phyloP scores from a whole-genome alignment of 176 grass and related monocot genomes.

The Avena insularis region DNA sequence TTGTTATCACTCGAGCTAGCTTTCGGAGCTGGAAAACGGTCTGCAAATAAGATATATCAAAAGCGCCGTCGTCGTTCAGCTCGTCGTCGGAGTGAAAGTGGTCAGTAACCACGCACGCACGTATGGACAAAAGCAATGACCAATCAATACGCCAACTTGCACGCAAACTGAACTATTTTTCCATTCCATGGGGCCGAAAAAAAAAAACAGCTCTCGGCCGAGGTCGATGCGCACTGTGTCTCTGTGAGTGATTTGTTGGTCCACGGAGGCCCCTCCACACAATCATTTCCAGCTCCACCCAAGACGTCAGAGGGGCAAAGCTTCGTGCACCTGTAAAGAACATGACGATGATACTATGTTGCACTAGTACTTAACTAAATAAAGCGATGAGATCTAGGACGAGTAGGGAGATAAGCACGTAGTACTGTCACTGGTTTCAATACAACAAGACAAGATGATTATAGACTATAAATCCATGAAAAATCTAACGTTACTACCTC shows the following conservation, averaged over 20 bases:
- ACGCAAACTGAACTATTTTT: neutral
- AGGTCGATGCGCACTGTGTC: neutral
- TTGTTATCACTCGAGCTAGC: too few species aligned
- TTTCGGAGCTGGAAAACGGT: too few species aligned
- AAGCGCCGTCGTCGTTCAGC: neutral
- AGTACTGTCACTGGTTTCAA: too few species aligned
- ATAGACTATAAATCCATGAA: too few species aligned
- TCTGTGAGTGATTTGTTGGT: too few species aligned
- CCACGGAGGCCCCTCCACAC: neutral
- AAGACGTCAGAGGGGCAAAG: slow-evolving; percentile 1
- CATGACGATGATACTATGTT: neutral
- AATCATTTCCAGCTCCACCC: slow-evolving; percentile 42
- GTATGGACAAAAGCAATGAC: neutral
- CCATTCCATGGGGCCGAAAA: neutral
- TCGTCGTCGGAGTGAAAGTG: neutral
- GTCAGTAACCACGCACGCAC: neutral
- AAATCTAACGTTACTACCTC: too few species aligned
- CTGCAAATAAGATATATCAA: neutral
- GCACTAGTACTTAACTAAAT: neutral
- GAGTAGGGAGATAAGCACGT: too few species aligned
- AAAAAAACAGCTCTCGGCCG: too few species aligned
- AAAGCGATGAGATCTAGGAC: too few species aligned
- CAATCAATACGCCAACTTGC: neutral
- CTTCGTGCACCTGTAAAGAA: slow-evolving; percentile 42
- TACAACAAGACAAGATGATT: too few species aligned